These are phyloP conservation scores for Fusarium pseudoanthophilum DNA, from an alignment of 2,329 filamentous ascomycete genomes.

Conservation along the genomic window DNA sequence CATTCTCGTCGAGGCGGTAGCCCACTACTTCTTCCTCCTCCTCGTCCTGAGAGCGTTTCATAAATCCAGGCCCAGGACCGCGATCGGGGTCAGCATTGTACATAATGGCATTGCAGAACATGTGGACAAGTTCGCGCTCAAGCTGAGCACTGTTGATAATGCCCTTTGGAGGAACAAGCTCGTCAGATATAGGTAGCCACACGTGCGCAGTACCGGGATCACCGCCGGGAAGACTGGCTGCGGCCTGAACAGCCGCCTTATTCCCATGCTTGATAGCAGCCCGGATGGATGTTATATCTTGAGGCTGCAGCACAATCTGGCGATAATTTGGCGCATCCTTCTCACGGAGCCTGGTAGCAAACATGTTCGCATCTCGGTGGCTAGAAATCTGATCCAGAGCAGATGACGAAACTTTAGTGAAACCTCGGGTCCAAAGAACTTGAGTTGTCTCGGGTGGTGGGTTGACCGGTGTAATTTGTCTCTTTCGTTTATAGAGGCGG, in stretches of 20 bases:
- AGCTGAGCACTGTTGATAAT: conserved; percentile 95
- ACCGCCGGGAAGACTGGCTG: conserved; percentile 68
- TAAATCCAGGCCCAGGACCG: conserved; percentile 73
- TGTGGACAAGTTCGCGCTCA: conserved; percentile 92
- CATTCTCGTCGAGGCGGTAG: conserved; percentile 81
- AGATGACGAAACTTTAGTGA: conserved; percentile 77
- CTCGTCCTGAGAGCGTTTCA: conserved; percentile 57
- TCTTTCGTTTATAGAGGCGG: conserved; percentile 65
- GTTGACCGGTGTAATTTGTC: conserved; percentile 61
- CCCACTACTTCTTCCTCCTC: conserved; percentile 61
- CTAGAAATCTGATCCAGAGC: conserved; percentile 81
- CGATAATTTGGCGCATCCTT: conserved; percentile 80
- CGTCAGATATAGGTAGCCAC: conserved; percentile 75
- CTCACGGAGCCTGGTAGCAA: conserved; percentile 79
- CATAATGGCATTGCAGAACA: conserved; percentile 99
- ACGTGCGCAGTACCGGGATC: conserved; percentile 67
- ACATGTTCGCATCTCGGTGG: conserved; percentile 83
- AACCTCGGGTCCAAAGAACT: conserved; percentile 79
- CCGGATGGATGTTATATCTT: conserved; percentile 82
- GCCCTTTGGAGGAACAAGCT: conserved; percentile 84
- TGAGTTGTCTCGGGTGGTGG: conserved; percentile 69
- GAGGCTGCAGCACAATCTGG: conserved; percentile 77
- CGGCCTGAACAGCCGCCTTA: conserved; percentile 69
- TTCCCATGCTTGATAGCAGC: conserved; percentile 79
- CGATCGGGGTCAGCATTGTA: conserved; percentile 88